These are phyloP conservation scores for Curvularia verruculosa DNA, from an alignment of 2,329 filamentous ascomycete genomes.

Conservation along the genomic window DNA sequence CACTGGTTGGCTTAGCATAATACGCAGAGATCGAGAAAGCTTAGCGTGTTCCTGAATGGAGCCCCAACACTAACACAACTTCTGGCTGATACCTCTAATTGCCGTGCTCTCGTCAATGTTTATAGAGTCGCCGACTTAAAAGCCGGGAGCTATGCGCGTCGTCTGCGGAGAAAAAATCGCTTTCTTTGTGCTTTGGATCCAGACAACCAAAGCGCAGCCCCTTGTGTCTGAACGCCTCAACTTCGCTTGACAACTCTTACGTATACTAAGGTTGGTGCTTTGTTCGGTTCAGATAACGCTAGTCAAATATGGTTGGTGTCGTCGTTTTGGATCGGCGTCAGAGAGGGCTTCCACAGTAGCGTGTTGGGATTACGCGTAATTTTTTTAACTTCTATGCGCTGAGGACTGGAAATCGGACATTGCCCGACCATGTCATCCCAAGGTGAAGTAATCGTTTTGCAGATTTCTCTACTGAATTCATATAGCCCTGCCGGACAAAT, in stretches of 20 bases:
- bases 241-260: background rate
- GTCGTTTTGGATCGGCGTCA: background rate
- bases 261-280: background rate
- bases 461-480: background rate
- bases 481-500: background rate
- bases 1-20: no score
- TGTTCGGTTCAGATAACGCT: background rate
- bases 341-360: background rate
- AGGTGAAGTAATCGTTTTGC: background rate
- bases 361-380: slow-evolving; percentile 1
- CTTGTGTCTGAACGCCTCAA: background rate
- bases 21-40: no score
- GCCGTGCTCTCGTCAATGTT: background rate
- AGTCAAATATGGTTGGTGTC: background rate
- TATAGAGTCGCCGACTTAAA: background rate
- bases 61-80: no score
- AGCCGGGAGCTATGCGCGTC: background rate
- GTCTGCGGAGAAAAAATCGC: background rate
- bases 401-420: background rate
- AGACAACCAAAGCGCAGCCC: background rate
- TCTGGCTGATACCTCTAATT: no score
- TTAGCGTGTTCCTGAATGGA: no score
- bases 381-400: background rate
- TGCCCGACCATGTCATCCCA: background rate
- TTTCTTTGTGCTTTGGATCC: background rate